These are phyloP conservation scores for Hura crepitans DNA, from an alignment of 441 rosid species.

Conservation along the genomic window DNA sequence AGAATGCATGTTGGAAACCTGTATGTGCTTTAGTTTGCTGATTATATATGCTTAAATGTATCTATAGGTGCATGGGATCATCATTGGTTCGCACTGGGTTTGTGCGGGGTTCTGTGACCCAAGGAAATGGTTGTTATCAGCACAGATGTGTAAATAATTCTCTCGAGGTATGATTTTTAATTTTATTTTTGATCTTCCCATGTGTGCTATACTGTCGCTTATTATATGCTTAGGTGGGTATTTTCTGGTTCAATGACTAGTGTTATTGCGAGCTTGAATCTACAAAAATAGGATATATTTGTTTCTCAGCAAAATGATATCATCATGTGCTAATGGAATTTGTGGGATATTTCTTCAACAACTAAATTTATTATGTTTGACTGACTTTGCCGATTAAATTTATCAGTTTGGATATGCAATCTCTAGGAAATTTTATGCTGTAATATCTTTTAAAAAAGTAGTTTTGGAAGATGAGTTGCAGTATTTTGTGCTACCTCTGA, in stretches of 20 bases:
- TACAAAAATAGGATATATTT: not conserved
- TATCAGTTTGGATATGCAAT: not conserved
- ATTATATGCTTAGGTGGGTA: not conserved
- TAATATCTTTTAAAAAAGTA: not conserved
- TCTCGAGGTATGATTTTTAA: slow-evolving; percentile 60
- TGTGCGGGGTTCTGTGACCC: slow-evolving; percentile 88
- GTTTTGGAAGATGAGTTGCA: not conserved
- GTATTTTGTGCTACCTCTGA: not conserved
- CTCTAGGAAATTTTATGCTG: not conserved
- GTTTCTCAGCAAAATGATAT: not conserved
- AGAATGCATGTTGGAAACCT: not conserved
- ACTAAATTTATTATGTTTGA: too few species aligned
- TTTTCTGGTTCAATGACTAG: not conserved
- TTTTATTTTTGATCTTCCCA: slow-evolving; percentile 7
- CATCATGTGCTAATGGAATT: not conserved
- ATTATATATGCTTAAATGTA: slow-evolving; percentile 23
- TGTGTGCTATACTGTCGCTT: not conserved
- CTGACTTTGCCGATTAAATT: not conserved
- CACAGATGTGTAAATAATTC: slow-evolving; percentile 78
- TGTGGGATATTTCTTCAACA: not conserved
- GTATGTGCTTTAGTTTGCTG: slow-evolving; percentile 17
- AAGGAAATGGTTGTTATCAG: slow-evolving; percentile 98
- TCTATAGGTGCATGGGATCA: slow-evolving; percentile 83
- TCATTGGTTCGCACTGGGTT: slow-evolving; percentile 91
- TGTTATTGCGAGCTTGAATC: not conserved